These are phyloP conservation scores for Phlegmacium glaucopus DNA, from an alignment of 768 basidiomycete genomes.

Conservation along the genomic window DNA sequence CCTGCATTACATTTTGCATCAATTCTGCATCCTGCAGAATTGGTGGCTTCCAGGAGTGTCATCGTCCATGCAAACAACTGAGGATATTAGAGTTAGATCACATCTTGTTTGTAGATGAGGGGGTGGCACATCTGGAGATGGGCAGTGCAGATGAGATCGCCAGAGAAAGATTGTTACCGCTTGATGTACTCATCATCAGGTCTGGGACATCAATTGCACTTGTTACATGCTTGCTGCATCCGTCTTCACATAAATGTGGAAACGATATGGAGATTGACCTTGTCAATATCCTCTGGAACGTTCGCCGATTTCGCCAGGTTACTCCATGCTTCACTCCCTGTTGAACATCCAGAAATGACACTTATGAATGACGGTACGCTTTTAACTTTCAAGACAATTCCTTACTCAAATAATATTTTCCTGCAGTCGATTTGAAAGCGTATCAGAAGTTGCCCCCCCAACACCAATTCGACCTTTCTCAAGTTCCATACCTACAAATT, in stretches of 20 bases:
- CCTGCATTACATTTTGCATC: too few relatives aligned
- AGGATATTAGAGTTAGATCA: slow-evolving; percentile 19
- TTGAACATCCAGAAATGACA: slow-evolving; percentile 16
- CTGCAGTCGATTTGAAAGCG: too few relatives aligned
- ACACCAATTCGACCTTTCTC: too few relatives aligned
- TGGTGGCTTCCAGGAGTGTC: too few relatives aligned
- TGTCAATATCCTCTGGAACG: slow-evolving; percentile 20
- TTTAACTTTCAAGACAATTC: too few relatives aligned
- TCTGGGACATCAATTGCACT: slow-evolving; percentile 22
- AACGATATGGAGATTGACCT: slow-evolving; percentile 18
- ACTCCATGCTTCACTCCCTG: slow-evolving; percentile 19
- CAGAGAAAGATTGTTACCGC: slow-evolving; percentile 5
- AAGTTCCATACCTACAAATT: too few relatives aligned
- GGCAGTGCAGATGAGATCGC: not conserved
- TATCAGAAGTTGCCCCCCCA: too few relatives aligned
- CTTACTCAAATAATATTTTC: too few relatives aligned
- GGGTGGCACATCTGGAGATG: slow-evolving; percentile 1
- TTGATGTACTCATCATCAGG: slow-evolving; percentile 23
- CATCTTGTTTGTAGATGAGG: slow-evolving; percentile 14
- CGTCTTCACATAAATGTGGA: slow-evolving; percentile 14
- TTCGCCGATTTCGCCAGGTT: slow-evolving; percentile 23
- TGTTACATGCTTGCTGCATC: slow-evolving; percentile 20
- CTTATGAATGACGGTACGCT: too few relatives aligned
- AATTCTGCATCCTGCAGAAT: too few relatives aligned
- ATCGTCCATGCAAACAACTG: slow-evolving; percentile 15